Evolutionary conservation across 371 early-diverging fungal species (phyloP), one percentile per base, ranked within the genome.

Genomic region (Nosema bombycis): DNA sequence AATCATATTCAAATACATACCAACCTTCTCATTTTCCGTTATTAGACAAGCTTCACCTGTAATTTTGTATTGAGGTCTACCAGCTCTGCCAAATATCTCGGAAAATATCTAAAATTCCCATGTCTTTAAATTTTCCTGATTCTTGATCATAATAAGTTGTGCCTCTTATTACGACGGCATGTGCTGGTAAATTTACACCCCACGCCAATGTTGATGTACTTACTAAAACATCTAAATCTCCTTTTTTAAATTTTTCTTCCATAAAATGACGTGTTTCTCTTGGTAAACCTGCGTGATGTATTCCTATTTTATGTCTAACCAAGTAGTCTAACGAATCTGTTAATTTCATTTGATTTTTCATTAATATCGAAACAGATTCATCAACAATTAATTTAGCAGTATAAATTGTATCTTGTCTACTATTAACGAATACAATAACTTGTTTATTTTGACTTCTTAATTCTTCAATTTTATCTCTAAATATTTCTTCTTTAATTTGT

Each of bases 161-260:
- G 14, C 97, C 97, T 87, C 95, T 96, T 85, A 99, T 95, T 69
- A 99, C 92, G 63, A 97, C 98, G 0, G 94, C 91, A 84, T 96
- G 93, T 21, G 98, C 98, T 29, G 99, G 99, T 80, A 99, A 89
- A 84, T 99, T 99, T 73, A 99, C 98, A 87, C 99, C 99, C 97
- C 98, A 97, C 34, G 98, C 98, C 63, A 99, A 88, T 0, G 99
- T 99, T 18, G 97, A 94, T 12, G 99, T 99, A 2, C 93, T 93
- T 38, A 94, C 92, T 61, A 99, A 89, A 21, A 96, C 93, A 85
- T 92, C 90, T 75, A 99, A 87, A 72, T 92, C 91, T 0, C 92
- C 92, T 64, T 90, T 92, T 26, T 88, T 89, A 86, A 97, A 98
- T 81, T 94, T 81, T 32, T 93, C 91, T 87, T 99, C 99, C 21